phyloP scores from a whole-genome alignment of 2,329 filamentous ascomycete species.

The Rhynchosporium secalis region DNA sequence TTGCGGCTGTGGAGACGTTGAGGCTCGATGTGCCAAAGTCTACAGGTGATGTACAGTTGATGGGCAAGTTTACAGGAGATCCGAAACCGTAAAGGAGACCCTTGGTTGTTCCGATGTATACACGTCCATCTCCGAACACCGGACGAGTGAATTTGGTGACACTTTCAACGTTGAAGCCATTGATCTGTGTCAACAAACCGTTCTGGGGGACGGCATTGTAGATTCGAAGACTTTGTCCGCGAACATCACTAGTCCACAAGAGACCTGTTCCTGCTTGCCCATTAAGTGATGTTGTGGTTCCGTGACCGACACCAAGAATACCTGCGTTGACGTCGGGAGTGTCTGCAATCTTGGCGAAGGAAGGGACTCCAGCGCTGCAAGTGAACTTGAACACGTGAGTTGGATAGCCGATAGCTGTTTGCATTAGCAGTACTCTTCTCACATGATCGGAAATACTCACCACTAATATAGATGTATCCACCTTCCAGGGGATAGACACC shows the following conservation, averaged over 20 bases:
- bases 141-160: constrained; percentile 58
- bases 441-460: constrained; percentile 17
- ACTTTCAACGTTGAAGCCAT: constrained; percentile 52
- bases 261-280: constrained; percentile 55
- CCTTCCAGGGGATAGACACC: constrained; percentile 49
- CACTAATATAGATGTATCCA: constrained; percentile 51
- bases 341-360: constrained; percentile 55
- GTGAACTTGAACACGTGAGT: constrained; percentile 60
- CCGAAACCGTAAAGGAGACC: constrained; percentile 58
- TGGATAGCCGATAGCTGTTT: constrained; percentile 50
- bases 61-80: constrained; percentile 52
- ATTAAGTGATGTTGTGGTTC: constrained; percentile 56
- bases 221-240: constrained; percentile 52
- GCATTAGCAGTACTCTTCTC: constrained; percentile 11
- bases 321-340: constrained; percentile 52
- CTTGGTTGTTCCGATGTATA: constrained; percentile 53
- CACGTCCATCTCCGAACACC: constrained; percentile 56
- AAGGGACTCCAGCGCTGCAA: constrained; percentile 51
- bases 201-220: constrained; percentile 53
- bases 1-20: constrained; percentile 39
- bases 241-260: constrained; percentile 57
- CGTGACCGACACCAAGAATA: constrained; percentile 56
- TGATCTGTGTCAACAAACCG: constrained; percentile 49
- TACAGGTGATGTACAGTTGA: constrained; percentile 53
- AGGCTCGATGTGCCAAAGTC: constrained; percentile 50